phyloP scores from a whole-genome alignment of 768 basidiomycete genomes.

The Hortiboletus flavorubellus region DNA sequence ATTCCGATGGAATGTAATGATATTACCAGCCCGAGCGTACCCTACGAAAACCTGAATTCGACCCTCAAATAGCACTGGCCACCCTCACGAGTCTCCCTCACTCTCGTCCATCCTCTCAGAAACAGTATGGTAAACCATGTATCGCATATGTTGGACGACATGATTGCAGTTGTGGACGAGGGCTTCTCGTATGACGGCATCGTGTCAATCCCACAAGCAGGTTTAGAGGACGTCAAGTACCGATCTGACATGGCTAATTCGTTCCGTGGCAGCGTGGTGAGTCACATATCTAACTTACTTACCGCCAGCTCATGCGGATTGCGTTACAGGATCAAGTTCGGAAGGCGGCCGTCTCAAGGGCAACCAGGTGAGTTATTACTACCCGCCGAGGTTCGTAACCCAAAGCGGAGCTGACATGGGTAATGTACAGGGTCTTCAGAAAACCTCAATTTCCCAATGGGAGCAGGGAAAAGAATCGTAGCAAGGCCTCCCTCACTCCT shows the following conservation, averaged over 20 bases:
- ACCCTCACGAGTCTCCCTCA: not conserved
- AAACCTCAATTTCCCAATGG: not conserved
- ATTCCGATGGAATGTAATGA: too few species aligned
- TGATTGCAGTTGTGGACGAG: not conserved
- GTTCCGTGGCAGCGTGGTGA: not conserved
- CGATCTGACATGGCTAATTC: not conserved
- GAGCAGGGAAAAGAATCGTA: not conserved
- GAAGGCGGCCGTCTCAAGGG: not conserved
- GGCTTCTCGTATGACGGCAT: constrained; percentile 4
- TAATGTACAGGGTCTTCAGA: not conserved
- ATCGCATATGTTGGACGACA: not conserved
- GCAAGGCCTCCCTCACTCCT: not conserved
- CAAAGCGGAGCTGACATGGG: not conserved
- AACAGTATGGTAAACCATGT: not conserved
- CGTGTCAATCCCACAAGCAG: not conserved
- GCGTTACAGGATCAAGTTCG: not conserved
- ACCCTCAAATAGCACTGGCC: not conserved
- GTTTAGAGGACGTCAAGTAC: not conserved
- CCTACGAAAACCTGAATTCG: not conserved
- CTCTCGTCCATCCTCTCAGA: not conserved
- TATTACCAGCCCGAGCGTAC: too few species aligned
- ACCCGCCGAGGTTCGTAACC: not conserved
- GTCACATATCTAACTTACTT: not conserved
- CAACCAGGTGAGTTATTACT: not conserved
- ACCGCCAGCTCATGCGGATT: not conserved